A percentile compares a stretch with the other conserved stretches of the same genome.
Evolutionary conservation across 2,329 filamentous ascomycete genomes (phyloP).

Genomic region (Sphaerulina populicola): DNA sequence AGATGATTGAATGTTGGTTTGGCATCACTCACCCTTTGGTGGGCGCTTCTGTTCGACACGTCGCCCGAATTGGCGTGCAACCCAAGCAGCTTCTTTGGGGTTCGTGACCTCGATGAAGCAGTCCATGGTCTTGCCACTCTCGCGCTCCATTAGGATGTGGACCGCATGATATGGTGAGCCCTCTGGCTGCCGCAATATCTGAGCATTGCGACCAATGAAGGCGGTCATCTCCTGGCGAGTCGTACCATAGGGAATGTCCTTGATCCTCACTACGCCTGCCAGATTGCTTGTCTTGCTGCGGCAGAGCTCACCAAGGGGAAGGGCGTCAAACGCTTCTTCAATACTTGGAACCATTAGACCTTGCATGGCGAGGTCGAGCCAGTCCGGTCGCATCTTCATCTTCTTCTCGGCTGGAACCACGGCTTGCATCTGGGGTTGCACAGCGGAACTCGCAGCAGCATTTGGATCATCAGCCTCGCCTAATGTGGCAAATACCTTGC

Average conservation of each 20-base stretch:
- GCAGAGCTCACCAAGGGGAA: constrained; percentile 28
- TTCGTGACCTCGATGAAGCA: constrained; percentile 44
- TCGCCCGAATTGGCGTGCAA: constrained; percentile 34
- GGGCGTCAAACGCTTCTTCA: constrained; percentile 23
- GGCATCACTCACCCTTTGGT: constrained; percentile 27
- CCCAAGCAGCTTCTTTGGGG: constrained; percentile 33
- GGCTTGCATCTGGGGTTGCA: neutral
- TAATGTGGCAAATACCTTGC: constrained; percentile 15
- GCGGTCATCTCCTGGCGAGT: constrained; percentile 44
- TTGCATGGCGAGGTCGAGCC: constrained; percentile 15
- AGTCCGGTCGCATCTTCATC: constrained; percentile 11
- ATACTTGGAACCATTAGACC: constrained; percentile 22
- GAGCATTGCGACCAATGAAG: constrained; percentile 40
- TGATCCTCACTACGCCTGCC: constrained; percentile 25
- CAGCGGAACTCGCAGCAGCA: neutral
- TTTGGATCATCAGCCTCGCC: neutral
- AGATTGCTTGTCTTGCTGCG: constrained; percentile 32
- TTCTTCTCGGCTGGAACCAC: constrained; percentile 2
- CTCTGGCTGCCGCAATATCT: constrained; percentile 41
- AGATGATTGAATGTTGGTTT: neutral
- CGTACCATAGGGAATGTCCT: constrained; percentile 45
- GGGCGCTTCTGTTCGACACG: constrained; percentile 33
- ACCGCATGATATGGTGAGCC: constrained; percentile 39
- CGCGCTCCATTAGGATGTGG: constrained; percentile 52
- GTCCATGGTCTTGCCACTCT: constrained; percentile 50